Percentiles rank a stretch among this genome's conserved stretches.
Evolutionary conservation across 768 basidiomycete genomes (phyloP).

Genomic region (Lactifluus rugatus): DNA sequence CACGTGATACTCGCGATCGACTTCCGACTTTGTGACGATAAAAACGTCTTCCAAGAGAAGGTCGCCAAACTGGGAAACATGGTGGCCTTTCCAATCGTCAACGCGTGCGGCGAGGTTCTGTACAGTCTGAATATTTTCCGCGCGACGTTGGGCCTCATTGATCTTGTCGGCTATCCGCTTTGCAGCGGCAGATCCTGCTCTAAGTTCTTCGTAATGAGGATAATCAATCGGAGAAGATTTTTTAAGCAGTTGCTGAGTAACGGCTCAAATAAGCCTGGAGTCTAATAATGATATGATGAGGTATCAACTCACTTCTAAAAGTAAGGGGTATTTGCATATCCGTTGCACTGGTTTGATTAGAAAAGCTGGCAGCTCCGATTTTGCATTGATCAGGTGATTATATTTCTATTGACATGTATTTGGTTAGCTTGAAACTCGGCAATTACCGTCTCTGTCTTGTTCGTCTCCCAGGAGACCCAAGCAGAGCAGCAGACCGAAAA

Average conservation of each 20-base stretch:
- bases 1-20: constrained; percentile 96
- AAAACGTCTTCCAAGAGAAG: constrained; percentile 93
- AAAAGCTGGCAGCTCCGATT: constrained; percentile 89
- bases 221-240: constrained; percentile 54
- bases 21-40: constrained; percentile 90
- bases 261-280: constrained; percentile 7
- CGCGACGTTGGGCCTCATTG: constrained; percentile 88
- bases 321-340: constrained; percentile 95
- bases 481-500: background rate
- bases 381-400: constrained; percentile 79
- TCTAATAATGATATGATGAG: constrained; percentile 16
- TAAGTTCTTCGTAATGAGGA: constrained; percentile 69
- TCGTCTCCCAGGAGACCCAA: background rate
- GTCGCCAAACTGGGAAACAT: constrained; percentile 87
- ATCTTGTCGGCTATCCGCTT: constrained; percentile 93
- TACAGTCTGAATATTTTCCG: constrained; percentile 87
- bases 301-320: constrained; percentile 64
- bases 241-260: constrained; percentile 59
- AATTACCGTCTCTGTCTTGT: background rate
- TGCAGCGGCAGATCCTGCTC: constrained; percentile 72
- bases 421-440: constrained; percentile 16
- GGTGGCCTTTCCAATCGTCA: constrained; percentile 99
- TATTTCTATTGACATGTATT: constrained; percentile 42
- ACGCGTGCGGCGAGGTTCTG: constrained; percentile 77
- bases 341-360: constrained; percentile 98